These are phyloP conservation scores for Lodderomyces elongisporus DNA, from an alignment of 1,139 yeast species.

Conservation along the genomic window DNA sequence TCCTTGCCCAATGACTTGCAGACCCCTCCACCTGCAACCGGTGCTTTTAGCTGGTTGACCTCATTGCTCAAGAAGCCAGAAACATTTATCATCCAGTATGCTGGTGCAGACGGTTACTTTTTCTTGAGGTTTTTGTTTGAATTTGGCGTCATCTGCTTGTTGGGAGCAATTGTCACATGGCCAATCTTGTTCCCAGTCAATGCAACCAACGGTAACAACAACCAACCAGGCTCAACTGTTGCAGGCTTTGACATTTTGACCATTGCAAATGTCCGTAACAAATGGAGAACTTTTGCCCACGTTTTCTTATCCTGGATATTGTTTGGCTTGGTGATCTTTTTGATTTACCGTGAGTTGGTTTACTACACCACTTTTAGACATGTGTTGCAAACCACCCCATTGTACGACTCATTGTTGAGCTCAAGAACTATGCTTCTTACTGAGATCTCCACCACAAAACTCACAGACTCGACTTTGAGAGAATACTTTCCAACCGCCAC, in stretches of 20 bases:
- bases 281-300: constrained; percentile 65
- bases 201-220: constrained; percentile 64
- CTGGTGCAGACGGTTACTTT: constrained; percentile 87
- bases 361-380: constrained; percentile 66
- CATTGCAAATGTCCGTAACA: constrained; percentile 57
- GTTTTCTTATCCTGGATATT: constrained; percentile 66
- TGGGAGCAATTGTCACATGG: constrained; percentile 64
- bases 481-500: constrained; percentile 57
- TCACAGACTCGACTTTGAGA: constrained; percentile 49
- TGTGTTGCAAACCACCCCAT: constrained; percentile 64
- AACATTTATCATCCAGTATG: constrained; percentile 65
- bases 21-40: constrained; percentile 54
- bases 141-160: constrained; percentile 50
- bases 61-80: constrained; percentile 53
- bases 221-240: constrained; percentile 22
- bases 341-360: constrained; percentile 66
- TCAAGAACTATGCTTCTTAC: constrained; percentile 66
- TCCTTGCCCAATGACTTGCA: constrained; percentile 37
- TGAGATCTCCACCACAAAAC: constrained; percentile 48
- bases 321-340: constrained; percentile 54
- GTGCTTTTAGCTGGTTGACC: constrained; percentile 53
- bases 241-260: constrained; percentile 56
- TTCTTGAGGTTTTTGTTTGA: constrained; percentile 73
- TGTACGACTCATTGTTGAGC: constrained; percentile 60
- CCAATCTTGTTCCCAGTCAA: constrained; percentile 84